Conservation (phyloP, 192 early-diverging fungal genomes). For the Podila verticillata region DNA sequence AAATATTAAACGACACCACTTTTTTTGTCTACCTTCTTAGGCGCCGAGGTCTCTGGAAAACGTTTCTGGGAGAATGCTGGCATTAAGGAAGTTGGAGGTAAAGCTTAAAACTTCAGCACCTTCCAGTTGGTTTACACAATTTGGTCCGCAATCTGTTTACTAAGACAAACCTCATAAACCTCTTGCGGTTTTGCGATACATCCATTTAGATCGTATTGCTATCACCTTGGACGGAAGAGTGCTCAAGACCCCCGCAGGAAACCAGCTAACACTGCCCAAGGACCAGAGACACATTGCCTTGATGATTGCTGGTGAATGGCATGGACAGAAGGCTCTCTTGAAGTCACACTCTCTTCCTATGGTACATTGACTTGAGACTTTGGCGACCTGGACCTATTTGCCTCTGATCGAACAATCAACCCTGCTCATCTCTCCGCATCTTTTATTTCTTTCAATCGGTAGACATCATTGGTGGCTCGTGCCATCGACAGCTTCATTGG, state of each 20-base stretch:
- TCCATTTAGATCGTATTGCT: slow-evolving; percentile 46
- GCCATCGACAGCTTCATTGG: slow-evolving; percentile 80
- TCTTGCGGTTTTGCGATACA: neutral
- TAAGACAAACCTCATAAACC: slow-evolving; percentile 6
- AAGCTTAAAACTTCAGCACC: neutral
- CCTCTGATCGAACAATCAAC: neutral
- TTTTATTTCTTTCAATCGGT: slow-evolving; percentile 1
- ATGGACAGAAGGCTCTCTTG: slow-evolving; percentile 80
- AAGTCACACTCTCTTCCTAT: slow-evolving; percentile 90
- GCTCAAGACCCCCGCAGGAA: slow-evolving; percentile 86
- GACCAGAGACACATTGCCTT: slow-evolving; percentile 75
- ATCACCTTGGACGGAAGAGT: slow-evolving; percentile 81
- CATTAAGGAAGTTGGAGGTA: slow-evolving; percentile 61
- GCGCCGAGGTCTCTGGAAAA: slow-evolving; percentile 61
- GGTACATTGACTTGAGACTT: too few species aligned
- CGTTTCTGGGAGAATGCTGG: slow-evolving; percentile 70
- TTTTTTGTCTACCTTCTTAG: slow-evolving; percentile 14
- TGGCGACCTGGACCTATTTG: too few species aligned
- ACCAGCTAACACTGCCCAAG: slow-evolving; percentile 66
- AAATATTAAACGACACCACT: too few species aligned
- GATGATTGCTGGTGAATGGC: slow-evolving; percentile 94
- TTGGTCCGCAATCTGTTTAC: neutral
- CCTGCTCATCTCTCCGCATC: neutral
- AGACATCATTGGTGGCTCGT: slow-evolving; percentile 90
- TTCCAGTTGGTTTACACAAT: too few species aligned